These are phyloP conservation scores for Obba rivulosa DNA, from an alignment of 768 basidiomycete species.

Conservation along the genomic window DNA sequence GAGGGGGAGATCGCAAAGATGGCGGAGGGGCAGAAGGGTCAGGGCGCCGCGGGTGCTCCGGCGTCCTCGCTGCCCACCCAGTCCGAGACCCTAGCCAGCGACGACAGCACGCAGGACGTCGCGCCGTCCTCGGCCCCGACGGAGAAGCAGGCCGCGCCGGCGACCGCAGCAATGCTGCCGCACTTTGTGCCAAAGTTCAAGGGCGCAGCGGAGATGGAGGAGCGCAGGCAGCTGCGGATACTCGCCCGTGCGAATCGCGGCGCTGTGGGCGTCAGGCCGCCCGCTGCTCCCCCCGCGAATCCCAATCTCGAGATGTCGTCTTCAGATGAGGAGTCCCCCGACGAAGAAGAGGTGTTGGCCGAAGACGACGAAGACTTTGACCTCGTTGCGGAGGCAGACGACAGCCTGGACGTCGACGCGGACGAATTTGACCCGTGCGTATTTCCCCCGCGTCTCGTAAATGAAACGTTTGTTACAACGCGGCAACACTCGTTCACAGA, in stretches of 20 bases:
- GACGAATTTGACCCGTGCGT: constrained; percentile 81
- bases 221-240: constrained; percentile 59
- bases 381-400: constrained; percentile 36
- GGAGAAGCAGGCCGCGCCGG: constrained; percentile 5
- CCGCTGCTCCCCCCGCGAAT: constrained; percentile 25
- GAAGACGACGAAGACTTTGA: constrained; percentile 43
- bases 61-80: not conserved
- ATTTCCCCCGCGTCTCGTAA: not conserved
- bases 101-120: not conserved
- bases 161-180: constrained; percentile 33
- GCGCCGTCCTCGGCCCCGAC: not conserved
- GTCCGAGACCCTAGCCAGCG: not conserved
- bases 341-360: constrained; percentile 44
- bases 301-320: constrained; percentile 46
- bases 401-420: constrained; percentile 34
- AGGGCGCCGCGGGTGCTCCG: not conserved
- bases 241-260: constrained; percentile 43
- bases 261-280: constrained; percentile 13
- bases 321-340: constrained; percentile 33
- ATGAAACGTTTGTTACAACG: too few species aligned
- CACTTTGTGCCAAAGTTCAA: constrained; percentile 77
- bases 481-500: constrained; percentile 31
- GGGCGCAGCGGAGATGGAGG: constrained; percentile 85
- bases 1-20: not conserved
- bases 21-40: not conserved